Percentiles rank a stretch among this genome's conserved stretches.
phyloP scores from a whole-genome alignment of 352 stramenopile species.

The Globisporangium canariense region DNA sequence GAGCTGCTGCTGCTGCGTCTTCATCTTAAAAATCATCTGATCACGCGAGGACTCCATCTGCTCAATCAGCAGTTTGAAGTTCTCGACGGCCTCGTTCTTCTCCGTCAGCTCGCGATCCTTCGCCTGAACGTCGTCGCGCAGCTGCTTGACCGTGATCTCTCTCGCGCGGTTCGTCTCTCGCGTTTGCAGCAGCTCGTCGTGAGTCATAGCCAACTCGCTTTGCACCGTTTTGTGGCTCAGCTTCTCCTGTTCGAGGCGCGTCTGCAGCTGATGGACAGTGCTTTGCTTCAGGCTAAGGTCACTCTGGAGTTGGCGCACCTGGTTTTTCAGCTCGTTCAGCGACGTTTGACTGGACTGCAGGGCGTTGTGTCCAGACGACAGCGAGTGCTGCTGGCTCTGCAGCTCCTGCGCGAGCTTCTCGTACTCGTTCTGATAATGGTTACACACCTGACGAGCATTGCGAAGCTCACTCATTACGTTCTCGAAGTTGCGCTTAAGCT shows the following conservation, averaged over 20 bases:
- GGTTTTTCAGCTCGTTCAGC: conserved; percentile 50
- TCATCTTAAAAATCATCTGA: conserved; percentile 72
- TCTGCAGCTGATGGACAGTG: conserved; percentile 52
- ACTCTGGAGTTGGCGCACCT: conserved; percentile 62
- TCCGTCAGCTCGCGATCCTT: conserved; percentile 61
- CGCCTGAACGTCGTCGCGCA: conserved; percentile 51
- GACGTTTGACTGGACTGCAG: conserved; percentile 55
- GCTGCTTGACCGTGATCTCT: conserved; percentile 52
- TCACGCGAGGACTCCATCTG: conserved; percentile 84
- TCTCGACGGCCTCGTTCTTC: conserved; percentile 62
- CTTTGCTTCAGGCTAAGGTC: conserved; percentile 54
- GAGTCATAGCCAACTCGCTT: conserved; percentile 47
- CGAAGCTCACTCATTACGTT: conserved; percentile 47
- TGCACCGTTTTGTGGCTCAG: conserved; percentile 47
- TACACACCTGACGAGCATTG: conserved; percentile 51
- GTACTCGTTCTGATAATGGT: conserved; percentile 74
- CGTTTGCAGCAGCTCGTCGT: conserved; percentile 57
- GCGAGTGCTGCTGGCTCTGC: conserved; percentile 51
- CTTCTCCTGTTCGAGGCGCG: conserved; percentile 66
- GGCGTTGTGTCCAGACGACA: conserved; percentile 47
- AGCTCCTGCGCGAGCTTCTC: conserved; percentile 69
- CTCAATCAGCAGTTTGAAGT: conserved; percentile 70
- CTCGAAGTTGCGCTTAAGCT: conserved; percentile 57
- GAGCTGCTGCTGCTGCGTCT: conserved; percentile 66
- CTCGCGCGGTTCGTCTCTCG: conserved; percentile 49